Percentiles rank a stretch among this genome's conserved stretches.
phyloP scores from a whole-genome alignment of 148 eudicot species.

The Rhododendron ovatum region DNA sequence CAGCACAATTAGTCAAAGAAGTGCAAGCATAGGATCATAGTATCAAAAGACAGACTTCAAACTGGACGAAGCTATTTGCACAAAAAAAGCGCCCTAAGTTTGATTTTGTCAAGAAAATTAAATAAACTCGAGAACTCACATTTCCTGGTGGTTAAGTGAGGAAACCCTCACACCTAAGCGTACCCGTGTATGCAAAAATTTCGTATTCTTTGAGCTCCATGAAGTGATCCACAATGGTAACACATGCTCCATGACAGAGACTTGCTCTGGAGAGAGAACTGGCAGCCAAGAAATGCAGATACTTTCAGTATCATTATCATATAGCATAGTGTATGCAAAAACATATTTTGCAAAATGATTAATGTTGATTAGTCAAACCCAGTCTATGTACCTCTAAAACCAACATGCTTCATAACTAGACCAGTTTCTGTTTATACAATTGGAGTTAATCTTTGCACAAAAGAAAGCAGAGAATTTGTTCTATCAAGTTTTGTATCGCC shows the following conservation, averaged over 20 bases:
- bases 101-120: background rate
- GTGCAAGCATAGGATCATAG: background rate
- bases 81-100: background rate
- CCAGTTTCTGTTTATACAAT: background rate
- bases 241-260: conserved; percentile 71
- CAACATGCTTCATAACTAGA: background rate
- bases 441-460: background rate
- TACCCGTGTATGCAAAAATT: conserved; percentile 44
- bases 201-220: conserved; percentile 42
- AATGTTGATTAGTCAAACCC: background rate
- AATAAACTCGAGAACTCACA: conserved; percentile 50
- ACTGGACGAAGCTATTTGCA: background rate
- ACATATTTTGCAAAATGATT: background rate
- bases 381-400: background rate
- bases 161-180: conserved; percentile 71
- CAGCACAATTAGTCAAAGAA: background rate
- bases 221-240: conserved; percentile 74
- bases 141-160: conserved; percentile 45
- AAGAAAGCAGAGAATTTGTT: background rate
- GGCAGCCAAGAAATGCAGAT: conserved; percentile 17
- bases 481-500: background rate
- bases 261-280: conserved; percentile 75
- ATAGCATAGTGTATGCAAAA: background rate
- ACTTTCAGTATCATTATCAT: conserved; percentile 11
- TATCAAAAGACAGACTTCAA: background rate